Conservation (phyloP, 1,284 basidiomycete species). For the Puccinia horiana region DNA sequence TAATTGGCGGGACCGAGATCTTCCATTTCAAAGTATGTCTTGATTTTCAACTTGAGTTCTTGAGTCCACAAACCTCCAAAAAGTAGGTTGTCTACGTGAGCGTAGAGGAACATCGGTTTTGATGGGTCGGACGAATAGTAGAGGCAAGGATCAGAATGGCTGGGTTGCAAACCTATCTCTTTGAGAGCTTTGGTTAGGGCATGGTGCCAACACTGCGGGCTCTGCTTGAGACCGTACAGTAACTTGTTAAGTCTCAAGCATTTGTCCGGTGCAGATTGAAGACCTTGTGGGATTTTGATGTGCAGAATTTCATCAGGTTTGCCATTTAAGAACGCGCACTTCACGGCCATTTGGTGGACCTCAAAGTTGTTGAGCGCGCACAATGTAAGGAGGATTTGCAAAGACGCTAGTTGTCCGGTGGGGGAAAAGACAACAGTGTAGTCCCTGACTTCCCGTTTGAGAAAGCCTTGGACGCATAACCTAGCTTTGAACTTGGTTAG, state of each 20-base stretch:
- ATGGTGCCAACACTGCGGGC: not conserved
- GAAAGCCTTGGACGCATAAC: not conserved
- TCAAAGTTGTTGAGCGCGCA: not conserved
- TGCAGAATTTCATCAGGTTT: too few species aligned
- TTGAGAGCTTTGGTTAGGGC: too few species aligned
- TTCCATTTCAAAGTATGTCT: constrained; percentile 4
- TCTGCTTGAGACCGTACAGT: not conserved
- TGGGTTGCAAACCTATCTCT: not conserved
- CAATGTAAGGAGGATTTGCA: not conserved
- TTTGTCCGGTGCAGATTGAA: too few species aligned
- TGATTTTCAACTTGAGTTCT: not conserved
- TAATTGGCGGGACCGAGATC: constrained; percentile 10
- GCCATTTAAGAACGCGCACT: too few species aligned
- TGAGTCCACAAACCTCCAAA: not conserved
- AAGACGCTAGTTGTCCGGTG: not conserved
- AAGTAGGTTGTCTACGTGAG: not conserved
- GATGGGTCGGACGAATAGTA: not conserved
- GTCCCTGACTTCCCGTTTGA: not conserved
- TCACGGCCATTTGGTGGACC: not conserved
- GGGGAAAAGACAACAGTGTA: constrained; percentile 4
- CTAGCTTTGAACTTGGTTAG: not conserved
- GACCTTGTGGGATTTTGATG: too few species aligned
- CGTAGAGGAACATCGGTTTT: not conserved
- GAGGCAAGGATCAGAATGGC: not conserved
- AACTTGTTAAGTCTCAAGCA: too few species aligned